Evolutionary conservation across 1,139 yeast genomes (phyloP).

Genomic region (Saccharomyces hybrid): DNA sequence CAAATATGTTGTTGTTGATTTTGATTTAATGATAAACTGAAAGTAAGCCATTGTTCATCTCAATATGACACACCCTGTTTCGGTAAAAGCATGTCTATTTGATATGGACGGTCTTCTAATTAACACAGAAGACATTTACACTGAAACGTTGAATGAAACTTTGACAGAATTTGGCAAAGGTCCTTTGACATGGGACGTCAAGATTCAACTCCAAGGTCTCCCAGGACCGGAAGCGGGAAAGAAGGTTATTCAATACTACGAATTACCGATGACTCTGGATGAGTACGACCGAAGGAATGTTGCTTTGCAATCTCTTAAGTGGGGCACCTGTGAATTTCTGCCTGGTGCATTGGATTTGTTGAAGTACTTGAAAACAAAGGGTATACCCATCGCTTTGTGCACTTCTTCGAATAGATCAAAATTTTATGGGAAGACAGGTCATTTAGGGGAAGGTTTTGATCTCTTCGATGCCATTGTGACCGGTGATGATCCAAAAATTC

Average conservation of each 20-base stretch:
- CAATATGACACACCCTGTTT: constrained; percentile 24
- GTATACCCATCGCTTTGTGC: constrained; percentile 84
- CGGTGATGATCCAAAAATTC: constrained; percentile 81
- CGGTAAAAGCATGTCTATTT: constrained; percentile 76
- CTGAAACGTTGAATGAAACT: constrained; percentile 61
- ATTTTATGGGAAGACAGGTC: constrained; percentile 60
- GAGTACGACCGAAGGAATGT: constrained; percentile 48
- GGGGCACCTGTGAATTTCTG: constrained; percentile 59
- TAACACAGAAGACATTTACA: constrained; percentile 86
- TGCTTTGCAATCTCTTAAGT: constrained; percentile 47
- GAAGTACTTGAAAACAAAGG: constrained; percentile 39
- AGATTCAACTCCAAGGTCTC: constrained; percentile 78
- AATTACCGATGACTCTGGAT: constrained; percentile 58
- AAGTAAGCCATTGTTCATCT: too few species aligned
- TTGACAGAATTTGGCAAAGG: constrained; percentile 65
- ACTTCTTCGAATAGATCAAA: constrained; percentile 67
- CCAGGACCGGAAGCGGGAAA: constrained; percentile 74
- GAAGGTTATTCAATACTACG: constrained; percentile 57
- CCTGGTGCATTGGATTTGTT: constrained; percentile 82
- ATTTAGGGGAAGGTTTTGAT: constrained; percentile 53
- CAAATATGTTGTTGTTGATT: not conserved
- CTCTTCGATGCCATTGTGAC: constrained; percentile 66
- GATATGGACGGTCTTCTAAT: constrained; percentile 94
- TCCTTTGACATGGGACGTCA: constrained; percentile 82
- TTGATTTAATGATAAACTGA: too few species aligned